Conservation (phyloP, 371 early-diverging fungal genomes). For the Mucor sp. region DNA sequence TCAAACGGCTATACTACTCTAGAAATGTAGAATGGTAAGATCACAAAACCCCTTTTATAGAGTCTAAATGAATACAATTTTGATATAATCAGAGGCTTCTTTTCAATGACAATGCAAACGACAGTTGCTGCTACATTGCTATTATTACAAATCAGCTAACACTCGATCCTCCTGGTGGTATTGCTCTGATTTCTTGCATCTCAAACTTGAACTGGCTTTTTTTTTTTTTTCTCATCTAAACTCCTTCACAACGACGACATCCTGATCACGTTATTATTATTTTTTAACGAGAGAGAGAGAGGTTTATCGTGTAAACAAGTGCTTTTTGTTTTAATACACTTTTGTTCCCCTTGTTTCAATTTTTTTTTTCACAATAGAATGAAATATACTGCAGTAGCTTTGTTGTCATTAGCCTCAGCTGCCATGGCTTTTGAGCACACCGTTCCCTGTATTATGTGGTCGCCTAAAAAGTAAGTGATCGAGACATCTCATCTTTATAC, state of each 20-base stretch:
- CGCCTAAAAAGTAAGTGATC: constrained; percentile 32
- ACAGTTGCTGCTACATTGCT: no score
- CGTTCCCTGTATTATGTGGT: constrained; percentile 41
- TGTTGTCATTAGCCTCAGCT: constrained; percentile 25
- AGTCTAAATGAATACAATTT: no score
- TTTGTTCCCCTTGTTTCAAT: constrained; percentile 15
- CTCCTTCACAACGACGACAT: neutral
- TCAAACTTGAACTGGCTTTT: neutral
- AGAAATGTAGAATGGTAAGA: no score
- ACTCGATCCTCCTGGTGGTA: no score
- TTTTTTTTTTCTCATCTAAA: neutral
- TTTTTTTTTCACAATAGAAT: constrained; percentile 1
- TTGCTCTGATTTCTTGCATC: no score
- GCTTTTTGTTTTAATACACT: neutral
- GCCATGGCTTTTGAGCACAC: constrained; percentile 38
- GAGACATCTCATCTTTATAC: neutral
- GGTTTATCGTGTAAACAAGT: neutral
- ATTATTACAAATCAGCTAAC: no score
- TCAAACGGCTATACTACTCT: no score
- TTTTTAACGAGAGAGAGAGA: neutral
- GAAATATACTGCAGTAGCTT: constrained; percentile 23
- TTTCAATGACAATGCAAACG: no score
- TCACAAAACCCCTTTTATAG: no score
- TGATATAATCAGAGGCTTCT: no score
- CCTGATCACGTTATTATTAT: neutral